A percentile compares a stretch with the other conserved stretches of the same genome.
Conservation (phyloP, 2,329 filamentous ascomycete species). For the Elsinoe arachidis region DNA sequence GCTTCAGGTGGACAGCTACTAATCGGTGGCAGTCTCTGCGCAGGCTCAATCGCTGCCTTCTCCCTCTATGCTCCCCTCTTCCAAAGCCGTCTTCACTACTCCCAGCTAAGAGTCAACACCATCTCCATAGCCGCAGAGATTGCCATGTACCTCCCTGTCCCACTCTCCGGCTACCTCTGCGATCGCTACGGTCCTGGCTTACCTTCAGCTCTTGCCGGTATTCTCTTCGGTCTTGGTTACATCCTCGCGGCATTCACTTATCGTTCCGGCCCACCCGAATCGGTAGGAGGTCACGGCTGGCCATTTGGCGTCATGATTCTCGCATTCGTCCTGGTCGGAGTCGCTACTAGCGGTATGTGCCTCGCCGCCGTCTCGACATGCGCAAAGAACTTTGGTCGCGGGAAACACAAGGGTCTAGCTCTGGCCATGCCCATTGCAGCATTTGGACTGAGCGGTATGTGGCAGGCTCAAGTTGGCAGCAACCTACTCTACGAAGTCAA, state of each 20-base stretch:
- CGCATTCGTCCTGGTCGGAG: conserved; percentile 74
- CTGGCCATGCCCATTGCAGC: conserved; percentile 84
- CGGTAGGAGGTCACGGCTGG: conserved; percentile 48
- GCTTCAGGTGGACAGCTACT: neutral
- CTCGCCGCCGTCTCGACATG: conserved; percentile 85
- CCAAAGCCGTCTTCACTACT: conserved; percentile 76
- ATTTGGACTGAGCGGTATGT: conserved; percentile 91
- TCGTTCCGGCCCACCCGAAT: conserved; percentile 46
- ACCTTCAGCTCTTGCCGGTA: conserved; percentile 61
- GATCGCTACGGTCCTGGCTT: conserved; percentile 77
- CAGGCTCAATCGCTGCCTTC: conserved; percentile 86
- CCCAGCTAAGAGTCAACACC: conserved; percentile 84
- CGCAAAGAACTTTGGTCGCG: conserved; percentile 94
- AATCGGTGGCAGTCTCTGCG: conserved; percentile 50
- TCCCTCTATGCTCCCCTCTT: conserved; percentile 89
- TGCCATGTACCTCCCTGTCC: conserved; percentile 85
- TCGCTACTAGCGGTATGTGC: conserved; percentile 83
- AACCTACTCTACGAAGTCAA: conserved; percentile 63
- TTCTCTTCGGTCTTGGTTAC: conserved; percentile 75
- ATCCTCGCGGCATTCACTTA: conserved; percentile 75
- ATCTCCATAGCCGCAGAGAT: conserved; percentile 81
- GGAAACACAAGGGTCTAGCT: conserved; percentile 78
- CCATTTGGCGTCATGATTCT: conserved; percentile 77
- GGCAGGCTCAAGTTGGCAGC: conserved; percentile 82
- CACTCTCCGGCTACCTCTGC: conserved; percentile 81